Evolutionary conservation across 345 rosid species (phyloP).

Genomic region (Eucalyptus sp.): DNA sequence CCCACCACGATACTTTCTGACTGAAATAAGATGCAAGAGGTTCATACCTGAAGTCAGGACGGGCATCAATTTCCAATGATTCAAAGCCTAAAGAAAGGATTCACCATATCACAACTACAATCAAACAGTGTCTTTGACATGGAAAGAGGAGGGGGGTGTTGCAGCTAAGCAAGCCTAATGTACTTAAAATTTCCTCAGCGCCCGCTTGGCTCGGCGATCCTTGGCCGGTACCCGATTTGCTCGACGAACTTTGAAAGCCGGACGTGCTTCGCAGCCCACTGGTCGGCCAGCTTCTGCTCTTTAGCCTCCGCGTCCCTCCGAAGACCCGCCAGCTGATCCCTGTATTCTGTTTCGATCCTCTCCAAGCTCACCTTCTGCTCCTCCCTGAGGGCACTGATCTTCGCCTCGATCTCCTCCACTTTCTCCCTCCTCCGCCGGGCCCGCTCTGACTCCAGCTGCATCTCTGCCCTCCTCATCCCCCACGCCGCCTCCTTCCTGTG

Average conservation of each 20-base stretch:
- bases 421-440: constrained; percentile 69
- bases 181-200: neutral
- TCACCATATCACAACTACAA: neutral
- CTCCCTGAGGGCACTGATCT: constrained; percentile 79
- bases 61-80: neutral
- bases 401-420: constrained; percentile 76
- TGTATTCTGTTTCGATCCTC: constrained; percentile 67
- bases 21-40: neutral
- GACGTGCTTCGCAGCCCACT: constrained; percentile 65
- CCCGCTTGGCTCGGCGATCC: neutral
- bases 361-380: constrained; percentile 65
- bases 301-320: constrained; percentile 79
- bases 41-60: neutral
- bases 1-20: neutral
- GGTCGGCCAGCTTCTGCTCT: constrained; percentile 87
- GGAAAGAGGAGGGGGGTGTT: neutral
- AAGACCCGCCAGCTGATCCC: constrained; percentile 56
- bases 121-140: neutral
- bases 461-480: constrained; percentile 82
- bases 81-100: neutral
- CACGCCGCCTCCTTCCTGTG: constrained; percentile 94
- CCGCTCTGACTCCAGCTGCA: constrained; percentile 92
- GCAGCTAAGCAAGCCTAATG: neutral
- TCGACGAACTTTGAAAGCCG: constrained; percentile 77
- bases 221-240: constrained; percentile 59